Conservation (phyloP, 139 green algal genomes). For the Deuterostichococcus epilithicus region DNA sequence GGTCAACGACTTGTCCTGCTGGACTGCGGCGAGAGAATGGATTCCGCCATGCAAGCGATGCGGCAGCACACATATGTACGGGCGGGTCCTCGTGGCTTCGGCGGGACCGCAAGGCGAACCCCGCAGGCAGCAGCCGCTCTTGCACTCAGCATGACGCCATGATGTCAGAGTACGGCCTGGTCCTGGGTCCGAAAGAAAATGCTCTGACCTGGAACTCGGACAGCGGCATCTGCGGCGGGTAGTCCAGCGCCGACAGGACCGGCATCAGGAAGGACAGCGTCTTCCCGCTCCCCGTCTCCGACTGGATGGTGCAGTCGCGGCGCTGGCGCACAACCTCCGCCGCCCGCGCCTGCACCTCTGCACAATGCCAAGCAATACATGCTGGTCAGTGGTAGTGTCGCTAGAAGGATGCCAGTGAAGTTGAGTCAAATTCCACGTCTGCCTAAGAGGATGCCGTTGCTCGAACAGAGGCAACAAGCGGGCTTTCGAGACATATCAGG, state of each 20-base stretch:
- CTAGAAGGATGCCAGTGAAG: background rate
- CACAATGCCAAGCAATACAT: background rate
- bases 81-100: too few species aligned
- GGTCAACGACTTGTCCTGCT: too few species aligned
- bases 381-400: background rate
- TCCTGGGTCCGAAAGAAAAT: background rate
- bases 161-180: too few species aligned
- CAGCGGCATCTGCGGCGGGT: conserved; percentile 47
- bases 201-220: background rate
- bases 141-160: too few species aligned
- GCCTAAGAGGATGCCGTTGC: background rate
- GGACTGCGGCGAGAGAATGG: too few species aligned
- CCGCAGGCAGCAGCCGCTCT: too few species aligned
- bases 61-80: too few species aligned
- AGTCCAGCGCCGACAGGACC: conserved; percentile 52
- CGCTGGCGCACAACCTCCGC: conserved; percentile 48
- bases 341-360: conserved; percentile 72
- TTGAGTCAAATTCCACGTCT: background rate
- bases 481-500: background rate
- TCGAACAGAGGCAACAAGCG: background rate
- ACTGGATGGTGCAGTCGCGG: conserved; percentile 55
- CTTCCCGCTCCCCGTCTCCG: conserved; percentile 76
- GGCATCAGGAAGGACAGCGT: conserved; percentile 76
- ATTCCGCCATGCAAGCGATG: too few species aligned
- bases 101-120: too few species aligned